Evolutionary conservation across 129 eudicot species (phyloP).

Genomic region (Tagetes erecta): DNA sequence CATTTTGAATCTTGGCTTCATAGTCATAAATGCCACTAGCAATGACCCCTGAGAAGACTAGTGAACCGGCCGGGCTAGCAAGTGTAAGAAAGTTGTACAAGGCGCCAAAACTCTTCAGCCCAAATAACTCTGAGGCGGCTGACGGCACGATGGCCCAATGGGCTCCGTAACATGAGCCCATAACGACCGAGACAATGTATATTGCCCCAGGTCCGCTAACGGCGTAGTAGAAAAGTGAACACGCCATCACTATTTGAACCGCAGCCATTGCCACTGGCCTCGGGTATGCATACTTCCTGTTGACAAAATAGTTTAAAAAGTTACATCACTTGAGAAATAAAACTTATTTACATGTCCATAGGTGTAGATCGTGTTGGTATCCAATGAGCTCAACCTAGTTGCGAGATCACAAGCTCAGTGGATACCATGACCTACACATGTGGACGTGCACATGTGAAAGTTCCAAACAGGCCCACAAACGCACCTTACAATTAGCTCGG

Average conservation of each 20-base stretch:
- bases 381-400: neutral
- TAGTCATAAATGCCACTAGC: slow-evolving; percentile 77
- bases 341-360: neutral
- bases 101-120: slow-evolving; percentile 70
- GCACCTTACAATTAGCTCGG: slow-evolving; percentile 64
- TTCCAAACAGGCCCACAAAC: neutral
- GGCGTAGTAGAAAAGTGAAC: slow-evolving; percentile 60
- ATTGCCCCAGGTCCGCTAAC: slow-evolving; percentile 61
- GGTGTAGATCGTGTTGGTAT: neutral
- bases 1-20: slow-evolving; percentile 61
- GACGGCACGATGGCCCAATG: slow-evolving; percentile 94
- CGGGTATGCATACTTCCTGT: slow-evolving; percentile 69
- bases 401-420: neutral
- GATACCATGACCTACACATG: neutral
- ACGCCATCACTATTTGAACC: slow-evolving; percentile 64
- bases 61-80: slow-evolving; percentile 66
- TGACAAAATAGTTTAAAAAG: slow-evolving; percentile 9
- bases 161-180: slow-evolving; percentile 74
- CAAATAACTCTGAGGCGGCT: slow-evolving; percentile 71
- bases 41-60: slow-evolving; percentile 68
- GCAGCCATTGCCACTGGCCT: slow-evolving; percentile 84
- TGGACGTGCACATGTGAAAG: neutral
- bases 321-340: neutral
- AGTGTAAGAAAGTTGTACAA: slow-evolving; percentile 66
- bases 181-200: slow-evolving; percentile 57